Conservation (phyloP, 2,329 filamentous ascomycete species). For the Xylaria sp. region DNA sequence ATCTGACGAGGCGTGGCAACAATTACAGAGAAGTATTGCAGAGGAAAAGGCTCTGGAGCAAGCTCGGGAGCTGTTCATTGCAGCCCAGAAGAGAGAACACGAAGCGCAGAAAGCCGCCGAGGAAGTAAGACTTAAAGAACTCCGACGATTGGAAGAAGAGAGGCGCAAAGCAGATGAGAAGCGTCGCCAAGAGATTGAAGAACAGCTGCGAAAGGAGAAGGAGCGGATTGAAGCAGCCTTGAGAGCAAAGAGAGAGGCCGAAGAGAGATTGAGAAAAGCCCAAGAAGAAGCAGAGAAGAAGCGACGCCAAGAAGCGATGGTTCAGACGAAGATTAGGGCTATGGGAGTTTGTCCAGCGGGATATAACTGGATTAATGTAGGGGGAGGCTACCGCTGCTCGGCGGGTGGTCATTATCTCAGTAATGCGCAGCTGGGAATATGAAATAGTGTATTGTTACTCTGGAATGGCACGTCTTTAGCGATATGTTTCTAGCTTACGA, state of each 20-base stretch:
- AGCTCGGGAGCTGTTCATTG: constrained; percentile 23
- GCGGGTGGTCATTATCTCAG: constrained; percentile 33
- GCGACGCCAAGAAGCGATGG: constrained; percentile 20
- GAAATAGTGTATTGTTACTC: neutral
- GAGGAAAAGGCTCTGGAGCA: constrained; percentile 16
- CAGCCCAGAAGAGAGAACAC: constrained; percentile 23
- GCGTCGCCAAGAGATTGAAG: constrained; percentile 17
- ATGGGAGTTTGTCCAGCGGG: constrained; percentile 31
- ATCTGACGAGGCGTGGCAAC: constrained; percentile 24
- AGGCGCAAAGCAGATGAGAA: constrained; percentile 23
- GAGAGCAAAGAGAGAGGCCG: constrained; percentile 22
- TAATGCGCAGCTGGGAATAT: constrained; percentile 17
- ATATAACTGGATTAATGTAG: constrained; percentile 28
- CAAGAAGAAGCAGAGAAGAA: constrained; percentile 23
- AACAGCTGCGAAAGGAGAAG: constrained; percentile 23
- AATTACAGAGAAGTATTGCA: constrained; percentile 19
- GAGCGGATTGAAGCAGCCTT: constrained; percentile 12
- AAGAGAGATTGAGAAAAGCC: constrained; percentile 23
- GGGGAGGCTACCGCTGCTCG: constrained; percentile 29
- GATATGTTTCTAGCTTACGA: neutral
- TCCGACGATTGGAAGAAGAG: constrained; percentile 21
- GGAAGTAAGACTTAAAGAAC: constrained; percentile 19
- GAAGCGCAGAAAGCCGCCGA: constrained; percentile 17
- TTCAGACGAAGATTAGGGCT: constrained; percentile 25
- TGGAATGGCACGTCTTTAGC: neutral